phyloP scores from a whole-genome alignment of 2,329 filamentous ascomycete genomes.

The Aspergillus sp. region DNA sequence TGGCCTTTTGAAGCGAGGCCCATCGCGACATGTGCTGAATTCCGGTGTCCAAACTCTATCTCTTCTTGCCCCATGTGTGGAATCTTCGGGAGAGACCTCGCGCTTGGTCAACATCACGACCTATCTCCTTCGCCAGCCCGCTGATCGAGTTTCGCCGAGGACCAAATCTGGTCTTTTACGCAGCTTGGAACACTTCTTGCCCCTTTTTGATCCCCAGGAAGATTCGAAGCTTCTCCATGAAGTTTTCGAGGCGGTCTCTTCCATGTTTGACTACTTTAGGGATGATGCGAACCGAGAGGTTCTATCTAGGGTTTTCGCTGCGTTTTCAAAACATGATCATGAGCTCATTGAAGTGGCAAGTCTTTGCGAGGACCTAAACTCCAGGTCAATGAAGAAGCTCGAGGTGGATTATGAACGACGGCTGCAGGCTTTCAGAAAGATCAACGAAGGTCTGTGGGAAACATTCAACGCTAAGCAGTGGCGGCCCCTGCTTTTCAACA shows the following conservation, averaged over 20 bases:
- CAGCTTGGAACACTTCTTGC: slow-evolving; percentile 78
- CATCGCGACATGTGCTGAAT: slow-evolving; percentile 73
- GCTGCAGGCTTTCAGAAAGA: slow-evolving; percentile 69
- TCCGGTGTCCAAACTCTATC: slow-evolving; percentile 77
- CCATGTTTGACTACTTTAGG: slow-evolving; percentile 86
- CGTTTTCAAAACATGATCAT: slow-evolving; percentile 65
- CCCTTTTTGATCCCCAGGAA: slow-evolving; percentile 58
- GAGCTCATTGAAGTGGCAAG: slow-evolving; percentile 63
- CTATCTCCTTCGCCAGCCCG: slow-evolving; percentile 81
- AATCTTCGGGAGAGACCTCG: slow-evolving; percentile 63
- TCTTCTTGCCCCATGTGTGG: slow-evolving; percentile 69
- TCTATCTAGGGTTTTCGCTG: slow-evolving; percentile 69
- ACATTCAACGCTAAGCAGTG: slow-evolving; percentile 72
- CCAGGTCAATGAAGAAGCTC: slow-evolving; percentile 68
- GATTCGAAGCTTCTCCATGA: slow-evolving; percentile 60
- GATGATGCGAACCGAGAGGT: slow-evolving; percentile 74
- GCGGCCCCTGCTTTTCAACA: slow-evolving; percentile 83
- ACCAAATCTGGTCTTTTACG: slow-evolving; percentile 78
- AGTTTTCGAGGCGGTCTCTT: slow-evolving; percentile 72
- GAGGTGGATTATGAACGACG: slow-evolving; percentile 86
- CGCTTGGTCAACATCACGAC: slow-evolving; percentile 76
- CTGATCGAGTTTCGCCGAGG: slow-evolving; percentile 75
- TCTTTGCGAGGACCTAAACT: slow-evolving; percentile 78
- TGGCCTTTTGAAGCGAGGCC: slow-evolving; percentile 55
- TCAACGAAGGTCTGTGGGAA: slow-evolving; percentile 63